Percentiles rank a stretch among this genome's conserved stretches.
Evolutionary conservation across 192 early-diverging fungal genomes (phyloP).

Genomic region (Coemansia sp.): DNA sequence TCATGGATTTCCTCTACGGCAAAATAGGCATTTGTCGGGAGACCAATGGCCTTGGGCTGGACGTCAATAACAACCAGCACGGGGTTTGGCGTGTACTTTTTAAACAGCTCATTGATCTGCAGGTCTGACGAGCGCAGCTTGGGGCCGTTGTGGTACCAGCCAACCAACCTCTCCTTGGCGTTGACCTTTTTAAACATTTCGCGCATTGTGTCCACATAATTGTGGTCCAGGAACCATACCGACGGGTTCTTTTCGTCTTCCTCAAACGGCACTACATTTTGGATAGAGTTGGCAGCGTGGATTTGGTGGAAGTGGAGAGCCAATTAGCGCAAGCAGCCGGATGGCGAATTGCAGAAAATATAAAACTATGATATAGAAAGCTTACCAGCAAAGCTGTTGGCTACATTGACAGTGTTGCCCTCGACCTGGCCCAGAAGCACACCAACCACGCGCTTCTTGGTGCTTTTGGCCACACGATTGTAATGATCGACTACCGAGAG

Average conservation of each 20-base stretch:
- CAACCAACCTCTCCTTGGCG: conserved; percentile 92
- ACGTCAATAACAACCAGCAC: conserved; percentile 97
- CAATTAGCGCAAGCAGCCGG: no score
- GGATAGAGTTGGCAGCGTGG: no score
- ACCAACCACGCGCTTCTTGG: conserved; percentile 94
- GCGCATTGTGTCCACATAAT: conserved; percentile 98
- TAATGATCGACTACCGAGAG: conserved; percentile 98
- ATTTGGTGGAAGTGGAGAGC: no score
- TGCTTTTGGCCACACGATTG: conserved; percentile 90
- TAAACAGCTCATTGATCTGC: conserved; percentile 98
- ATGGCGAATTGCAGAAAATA: background rate
- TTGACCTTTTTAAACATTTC: conserved; percentile 99
- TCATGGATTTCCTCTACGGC: conserved; percentile 97
- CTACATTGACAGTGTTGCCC: conserved; percentile 87
- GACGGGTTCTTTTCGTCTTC: conserved; percentile 97
- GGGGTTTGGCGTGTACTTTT: conserved; percentile 90
- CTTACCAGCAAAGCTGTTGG: conserved; percentile 95
- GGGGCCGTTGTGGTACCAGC: conserved; percentile 99
- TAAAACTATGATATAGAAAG: background rate
- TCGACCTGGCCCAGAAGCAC: conserved; percentile 89
- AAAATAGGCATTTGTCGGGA: conserved; percentile 97
- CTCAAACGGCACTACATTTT: conserved; percentile 88
- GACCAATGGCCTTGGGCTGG: conserved; percentile 84
- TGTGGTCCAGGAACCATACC: conserved; percentile 99
- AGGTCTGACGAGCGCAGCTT: conserved; percentile 94